phyloP scores from a whole-genome alignment of 768 basidiomycete species.

The Mycena albidolilacea region DNA sequence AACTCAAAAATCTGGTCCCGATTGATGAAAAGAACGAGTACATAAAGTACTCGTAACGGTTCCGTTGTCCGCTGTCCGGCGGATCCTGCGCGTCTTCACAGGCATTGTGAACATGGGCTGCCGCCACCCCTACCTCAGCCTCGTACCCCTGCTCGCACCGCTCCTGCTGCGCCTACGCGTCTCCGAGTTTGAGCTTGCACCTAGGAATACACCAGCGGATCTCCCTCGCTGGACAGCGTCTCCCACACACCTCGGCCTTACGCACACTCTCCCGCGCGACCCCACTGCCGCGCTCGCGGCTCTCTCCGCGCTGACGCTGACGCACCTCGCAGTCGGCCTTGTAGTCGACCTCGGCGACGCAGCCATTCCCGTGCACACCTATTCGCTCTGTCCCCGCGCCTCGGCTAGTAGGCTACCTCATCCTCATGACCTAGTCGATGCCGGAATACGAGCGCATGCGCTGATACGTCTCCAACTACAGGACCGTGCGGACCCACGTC shows the following conservation, averaged over 20 bases:
- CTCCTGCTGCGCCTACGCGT: constrained; percentile 27
- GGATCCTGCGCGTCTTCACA: constrained; percentile 53
- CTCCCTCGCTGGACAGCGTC: constrained; percentile 27
- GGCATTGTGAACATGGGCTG: constrained; percentile 52
- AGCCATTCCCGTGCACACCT: background rate
- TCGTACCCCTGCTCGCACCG: constrained; percentile 20
- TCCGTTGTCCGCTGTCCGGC: constrained; percentile 38
- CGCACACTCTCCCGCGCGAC: constrained; percentile 1
- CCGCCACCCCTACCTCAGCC: constrained; percentile 16
- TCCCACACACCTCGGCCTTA: constrained; percentile 29
- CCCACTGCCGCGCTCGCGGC: background rate
- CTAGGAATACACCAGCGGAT: background rate
- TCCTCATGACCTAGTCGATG: constrained; percentile 18
- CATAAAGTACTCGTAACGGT: too few species aligned
- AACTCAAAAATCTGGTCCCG: too few species aligned
- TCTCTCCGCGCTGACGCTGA: constrained; percentile 26
- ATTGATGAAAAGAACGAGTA: too few species aligned
- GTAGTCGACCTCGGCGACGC: constrained; percentile 21
- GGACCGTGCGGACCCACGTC: constrained; percentile 20
- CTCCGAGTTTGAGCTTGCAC: constrained; percentile 6
- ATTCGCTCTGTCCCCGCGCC: background rate
- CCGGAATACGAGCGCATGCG: constrained; percentile 26
- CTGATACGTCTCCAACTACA: constrained; percentile 18
- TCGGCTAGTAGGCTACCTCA: constrained; percentile 15
- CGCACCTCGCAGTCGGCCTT: constrained; percentile 30